A percentile compares a stretch with the other conserved stretches of the same genome.
Conservation (phyloP, 2,329 filamentous ascomycete species). For the Parafenestella ontariensis region DNA sequence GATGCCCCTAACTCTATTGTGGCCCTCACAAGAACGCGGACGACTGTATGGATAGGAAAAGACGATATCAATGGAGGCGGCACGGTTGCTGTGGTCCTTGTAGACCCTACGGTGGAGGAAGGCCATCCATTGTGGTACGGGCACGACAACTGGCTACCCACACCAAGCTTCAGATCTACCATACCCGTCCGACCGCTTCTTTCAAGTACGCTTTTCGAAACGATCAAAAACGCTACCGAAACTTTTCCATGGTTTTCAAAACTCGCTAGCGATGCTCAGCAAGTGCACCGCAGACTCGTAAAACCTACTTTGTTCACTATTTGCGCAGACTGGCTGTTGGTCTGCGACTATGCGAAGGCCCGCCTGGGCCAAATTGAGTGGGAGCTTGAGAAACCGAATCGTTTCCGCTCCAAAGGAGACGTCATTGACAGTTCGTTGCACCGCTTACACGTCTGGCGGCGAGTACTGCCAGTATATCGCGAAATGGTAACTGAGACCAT, state of each 20-base stretch:
- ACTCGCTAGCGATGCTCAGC: neutral
- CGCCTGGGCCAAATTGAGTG: conserved; percentile 14
- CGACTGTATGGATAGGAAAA: conserved; percentile 48
- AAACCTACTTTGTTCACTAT: no score
- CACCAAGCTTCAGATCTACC: conserved; percentile 13
- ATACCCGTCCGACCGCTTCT: neutral
- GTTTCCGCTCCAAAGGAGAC: conserved; percentile 40
- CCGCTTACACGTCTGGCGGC: conserved; percentile 52
- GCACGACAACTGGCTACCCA: conserved; percentile 45
- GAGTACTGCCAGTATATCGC: conserved; percentile 49
- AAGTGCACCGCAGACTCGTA: conserved; percentile 21
- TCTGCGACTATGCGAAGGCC: conserved; percentile 50
- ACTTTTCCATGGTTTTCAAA: neutral
- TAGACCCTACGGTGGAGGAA: conserved; percentile 49
- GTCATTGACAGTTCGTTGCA: conserved; percentile 46
- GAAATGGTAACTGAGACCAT: conserved; percentile 39
- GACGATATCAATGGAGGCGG: no score
- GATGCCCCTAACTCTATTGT: conserved; percentile 43
- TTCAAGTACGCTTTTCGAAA: neutral
- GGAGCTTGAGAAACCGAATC: conserved; percentile 42
- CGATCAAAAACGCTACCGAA: neutral
- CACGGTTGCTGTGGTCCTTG: conserved; percentile 41
- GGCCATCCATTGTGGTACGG: conserved; percentile 51
- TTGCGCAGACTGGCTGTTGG: conserved; percentile 51
- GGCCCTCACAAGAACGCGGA: conserved; percentile 48